Conservation (phyloP, 768 basidiomycete genomes). For the Heimioporus sp. region DNA sequence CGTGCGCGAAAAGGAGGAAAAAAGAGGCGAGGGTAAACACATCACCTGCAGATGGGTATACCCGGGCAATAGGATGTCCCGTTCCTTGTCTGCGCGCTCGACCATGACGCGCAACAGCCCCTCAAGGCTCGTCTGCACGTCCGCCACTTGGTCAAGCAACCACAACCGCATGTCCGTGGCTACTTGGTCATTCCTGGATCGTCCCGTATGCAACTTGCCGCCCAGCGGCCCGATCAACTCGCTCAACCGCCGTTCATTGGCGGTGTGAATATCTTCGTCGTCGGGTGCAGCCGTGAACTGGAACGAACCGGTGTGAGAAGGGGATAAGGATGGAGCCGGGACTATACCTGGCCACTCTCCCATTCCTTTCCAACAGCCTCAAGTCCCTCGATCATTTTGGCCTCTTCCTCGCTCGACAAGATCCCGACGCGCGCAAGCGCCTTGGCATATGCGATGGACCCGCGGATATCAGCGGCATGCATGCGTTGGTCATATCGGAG, state of each 20-base stretch:
- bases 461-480: slow-evolving; percentile 87
- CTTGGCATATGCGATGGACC: slow-evolving; percentile 96
- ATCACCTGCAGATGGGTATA: slow-evolving; percentile 95
- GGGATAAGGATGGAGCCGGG: too few relatives aligned
- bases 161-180: slow-evolving; percentile 98
- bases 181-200: slow-evolving; percentile 97
- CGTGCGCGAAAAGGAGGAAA: neutral
- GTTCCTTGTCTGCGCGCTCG: slow-evolving; percentile 91
- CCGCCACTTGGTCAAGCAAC: slow-evolving; percentile 77
- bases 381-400: slow-evolving; percentile 72
- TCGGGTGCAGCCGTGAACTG: slow-evolving; percentile 81
- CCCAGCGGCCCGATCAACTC: slow-evolving; percentile 92
- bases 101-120: slow-evolving; percentile 85
- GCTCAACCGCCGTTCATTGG: slow-evolving; percentile 91
- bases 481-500: slow-evolving; percentile 93
- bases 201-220: slow-evolving; percentile 96
- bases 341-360: slow-evolving; percentile 63
- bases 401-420: slow-evolving; percentile 72
- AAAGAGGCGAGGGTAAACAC: too few relatives aligned
- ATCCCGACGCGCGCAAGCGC: slow-evolving; percentile 80
- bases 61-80: slow-evolving; percentile 87
- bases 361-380: slow-evolving; percentile 80
- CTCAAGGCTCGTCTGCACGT: slow-evolving; percentile 66
- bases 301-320: neutral
- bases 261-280: slow-evolving; percentile 99